Conservation (phyloP, 192 early-diverging fungal genomes). For the Backusella mclennaniae region DNA sequence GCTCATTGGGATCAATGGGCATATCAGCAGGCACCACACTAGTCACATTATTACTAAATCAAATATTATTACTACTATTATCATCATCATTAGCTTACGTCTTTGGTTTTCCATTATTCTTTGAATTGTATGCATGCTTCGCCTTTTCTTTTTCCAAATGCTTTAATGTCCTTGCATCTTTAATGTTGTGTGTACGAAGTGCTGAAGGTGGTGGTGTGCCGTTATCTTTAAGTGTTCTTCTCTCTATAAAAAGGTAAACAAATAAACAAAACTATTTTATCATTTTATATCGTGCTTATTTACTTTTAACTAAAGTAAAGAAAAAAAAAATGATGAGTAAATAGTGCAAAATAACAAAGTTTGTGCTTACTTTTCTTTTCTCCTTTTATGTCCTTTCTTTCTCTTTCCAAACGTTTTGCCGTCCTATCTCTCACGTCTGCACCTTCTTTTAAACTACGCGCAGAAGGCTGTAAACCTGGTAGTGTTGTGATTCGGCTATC, state of each 20-base stretch:
- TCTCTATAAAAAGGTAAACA: conserved; percentile 8
- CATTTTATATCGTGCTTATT: background rate
- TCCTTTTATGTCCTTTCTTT: conserved; percentile 25
- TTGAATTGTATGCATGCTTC: conserved; percentile 15
- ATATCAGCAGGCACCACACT: conserved; percentile 46
- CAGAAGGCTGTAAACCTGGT: conserved; percentile 20
- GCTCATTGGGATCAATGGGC: conserved; percentile 96
- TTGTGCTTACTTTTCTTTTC: conserved; percentile 43
- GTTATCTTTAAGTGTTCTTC: conserved; percentile 35
- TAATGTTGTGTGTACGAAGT: conserved; percentile 15
- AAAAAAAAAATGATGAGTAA: conserved; percentile 9
- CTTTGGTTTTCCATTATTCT: conserved; percentile 17
- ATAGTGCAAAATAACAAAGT: background rate
- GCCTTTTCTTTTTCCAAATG: conserved; percentile 23
- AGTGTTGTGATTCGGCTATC: conserved; percentile 41
- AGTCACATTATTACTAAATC: background rate
- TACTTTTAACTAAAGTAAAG: conserved; percentile 21
- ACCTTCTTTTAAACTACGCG: conserved; percentile 30
- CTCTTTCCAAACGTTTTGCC: conserved; percentile 26
- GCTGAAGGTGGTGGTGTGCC: conserved; percentile 21
- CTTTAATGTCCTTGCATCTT: conserved; percentile 21
- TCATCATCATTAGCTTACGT: background rate
- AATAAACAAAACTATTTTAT: background rate
- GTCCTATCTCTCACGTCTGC: conserved; percentile 45
- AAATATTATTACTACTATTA: too few relatives aligned